phyloP scores from a whole-genome alignment of 495 filamentous ascomycete genomes.

The Podospora pseudoanserina region DNA sequence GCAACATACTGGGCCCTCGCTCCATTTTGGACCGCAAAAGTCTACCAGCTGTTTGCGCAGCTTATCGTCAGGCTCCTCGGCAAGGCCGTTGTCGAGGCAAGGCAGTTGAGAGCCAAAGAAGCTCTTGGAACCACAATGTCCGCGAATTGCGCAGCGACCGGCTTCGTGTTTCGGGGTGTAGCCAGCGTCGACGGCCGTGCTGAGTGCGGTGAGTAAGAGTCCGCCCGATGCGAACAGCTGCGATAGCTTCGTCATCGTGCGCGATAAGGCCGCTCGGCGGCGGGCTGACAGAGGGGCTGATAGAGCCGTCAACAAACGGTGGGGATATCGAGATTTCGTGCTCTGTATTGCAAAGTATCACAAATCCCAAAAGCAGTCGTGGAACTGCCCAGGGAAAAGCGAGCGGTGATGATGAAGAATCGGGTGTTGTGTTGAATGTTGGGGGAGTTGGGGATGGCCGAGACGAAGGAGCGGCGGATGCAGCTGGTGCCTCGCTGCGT shows the following conservation, averaged over 20 bases:
- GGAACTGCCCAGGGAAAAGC: not conserved
- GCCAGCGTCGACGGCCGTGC: constrained; percentile 25
- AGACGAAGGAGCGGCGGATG: not conserved
- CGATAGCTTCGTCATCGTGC: constrained; percentile 31
- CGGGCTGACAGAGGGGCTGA: constrained; percentile 3
- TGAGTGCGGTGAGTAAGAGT: constrained; percentile 36
- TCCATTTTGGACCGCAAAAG: constrained; percentile 85
- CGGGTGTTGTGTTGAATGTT: constrained; percentile 9
- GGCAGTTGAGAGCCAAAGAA: constrained; percentile 85
- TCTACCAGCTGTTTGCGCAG: constrained; percentile 73
- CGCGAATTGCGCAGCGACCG: constrained; percentile 86
- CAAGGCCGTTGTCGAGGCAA: constrained; percentile 87
- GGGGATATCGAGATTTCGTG: not conserved
- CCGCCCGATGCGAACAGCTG: constrained; percentile 35
- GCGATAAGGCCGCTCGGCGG: constrained; percentile 30
- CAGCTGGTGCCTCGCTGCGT: not conserved
- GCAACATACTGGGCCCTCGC: constrained; percentile 78
- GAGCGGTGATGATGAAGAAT: constrained; percentile 1
- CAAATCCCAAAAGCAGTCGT: not conserved
- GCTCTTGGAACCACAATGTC: constrained; percentile 83
- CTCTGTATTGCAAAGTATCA: not conserved
- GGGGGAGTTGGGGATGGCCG: constrained; percentile 5
- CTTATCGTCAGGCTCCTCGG: constrained; percentile 64
- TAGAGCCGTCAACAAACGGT: not conserved
- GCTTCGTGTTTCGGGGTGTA: constrained; percentile 70